phyloP scores from a whole-genome alignment of 192 early-diverging fungal species.

The Coemansia aciculifera region DNA sequence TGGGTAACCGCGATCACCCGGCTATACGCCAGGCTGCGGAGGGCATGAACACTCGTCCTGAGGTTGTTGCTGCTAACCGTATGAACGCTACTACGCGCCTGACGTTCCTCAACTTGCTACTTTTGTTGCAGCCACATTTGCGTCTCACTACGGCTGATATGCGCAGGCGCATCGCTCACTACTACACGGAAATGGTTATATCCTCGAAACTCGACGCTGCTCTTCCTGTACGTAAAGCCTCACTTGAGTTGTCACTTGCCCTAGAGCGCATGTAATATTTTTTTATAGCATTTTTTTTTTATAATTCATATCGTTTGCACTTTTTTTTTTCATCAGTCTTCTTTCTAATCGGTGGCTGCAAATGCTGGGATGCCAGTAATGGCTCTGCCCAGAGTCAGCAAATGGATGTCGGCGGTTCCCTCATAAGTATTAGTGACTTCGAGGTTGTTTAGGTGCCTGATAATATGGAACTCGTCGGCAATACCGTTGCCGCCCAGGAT shows the following conservation, averaged over 20 bases:
- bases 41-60: constrained; percentile 19
- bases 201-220: constrained; percentile 49
- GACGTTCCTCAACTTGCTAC: constrained; percentile 51
- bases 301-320: background rate
- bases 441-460: constrained; percentile 89
- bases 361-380: constrained; percentile 91
- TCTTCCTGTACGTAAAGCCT: constrained; percentile 52
- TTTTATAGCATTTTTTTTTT: background rate
- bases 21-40: constrained; percentile 10
- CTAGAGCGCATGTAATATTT: constrained; percentile 40
- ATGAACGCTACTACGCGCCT: constrained; percentile 54
- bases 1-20: constrained; percentile 26
- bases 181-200: constrained; percentile 48
- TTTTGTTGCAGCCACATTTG: constrained; percentile 42
- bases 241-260: constrained; percentile 43
- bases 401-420: constrained; percentile 94
- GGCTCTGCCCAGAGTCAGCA: constrained; percentile 87
- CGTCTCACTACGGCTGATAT: constrained; percentile 29
- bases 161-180: constrained; percentile 34
- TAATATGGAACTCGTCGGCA: constrained; percentile 94
- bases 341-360: constrained; percentile 32
- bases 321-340: background rate
- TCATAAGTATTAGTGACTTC: constrained; percentile 97
- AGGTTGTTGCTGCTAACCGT: constrained; percentile 49
- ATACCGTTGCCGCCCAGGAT: constrained; percentile 97